phyloP scores from a whole-genome alignment of 2,329 filamentous ascomycete genomes.

The Pseudopithomyces chartarum region DNA sequence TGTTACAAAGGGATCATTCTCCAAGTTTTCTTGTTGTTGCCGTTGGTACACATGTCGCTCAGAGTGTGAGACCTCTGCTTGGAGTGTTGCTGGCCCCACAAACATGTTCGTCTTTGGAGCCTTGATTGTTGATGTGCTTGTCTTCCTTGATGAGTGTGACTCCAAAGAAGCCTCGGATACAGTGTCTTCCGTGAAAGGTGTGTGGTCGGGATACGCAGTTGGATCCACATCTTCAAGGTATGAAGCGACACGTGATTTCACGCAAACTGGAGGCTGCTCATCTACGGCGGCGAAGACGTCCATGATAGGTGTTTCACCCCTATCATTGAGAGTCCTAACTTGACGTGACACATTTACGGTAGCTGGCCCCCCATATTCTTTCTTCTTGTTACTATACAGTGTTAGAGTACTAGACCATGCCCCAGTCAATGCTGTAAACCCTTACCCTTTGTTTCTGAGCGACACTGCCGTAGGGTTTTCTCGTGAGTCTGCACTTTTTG shows the following conservation, averaged over 20 bases:
- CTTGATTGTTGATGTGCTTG: conserved; percentile 26
- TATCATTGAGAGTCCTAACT: conserved; percentile 28
- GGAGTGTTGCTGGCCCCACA: neutral
- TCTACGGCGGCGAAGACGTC: neutral
- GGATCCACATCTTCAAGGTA: conserved; percentile 5
- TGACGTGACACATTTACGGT: conserved; percentile 14
- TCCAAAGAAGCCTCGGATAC: neutral
- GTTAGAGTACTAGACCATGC: neutral
- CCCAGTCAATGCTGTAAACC: neutral
- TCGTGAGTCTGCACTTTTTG: neutral
- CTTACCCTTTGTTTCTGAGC: neutral
- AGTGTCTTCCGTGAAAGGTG: neutral
- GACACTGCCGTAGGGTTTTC: neutral
- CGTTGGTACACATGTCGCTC: neutral
- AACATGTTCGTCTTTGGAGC: neutral
- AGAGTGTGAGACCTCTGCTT: neutral
- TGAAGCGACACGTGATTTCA: conserved; percentile 6
- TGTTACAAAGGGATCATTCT: neutral
- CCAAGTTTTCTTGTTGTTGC: neutral
- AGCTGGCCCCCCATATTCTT: neutral
- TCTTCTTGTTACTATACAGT: neutral
- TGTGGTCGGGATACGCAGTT: neutral
- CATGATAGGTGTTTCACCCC: conserved; percentile 24
- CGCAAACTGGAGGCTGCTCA: conserved; percentile 4
- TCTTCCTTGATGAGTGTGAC: conserved; percentile 6